phyloP scores from a whole-genome alignment of 2,329 filamentous ascomycete species.

The Fusarium multiceps region DNA sequence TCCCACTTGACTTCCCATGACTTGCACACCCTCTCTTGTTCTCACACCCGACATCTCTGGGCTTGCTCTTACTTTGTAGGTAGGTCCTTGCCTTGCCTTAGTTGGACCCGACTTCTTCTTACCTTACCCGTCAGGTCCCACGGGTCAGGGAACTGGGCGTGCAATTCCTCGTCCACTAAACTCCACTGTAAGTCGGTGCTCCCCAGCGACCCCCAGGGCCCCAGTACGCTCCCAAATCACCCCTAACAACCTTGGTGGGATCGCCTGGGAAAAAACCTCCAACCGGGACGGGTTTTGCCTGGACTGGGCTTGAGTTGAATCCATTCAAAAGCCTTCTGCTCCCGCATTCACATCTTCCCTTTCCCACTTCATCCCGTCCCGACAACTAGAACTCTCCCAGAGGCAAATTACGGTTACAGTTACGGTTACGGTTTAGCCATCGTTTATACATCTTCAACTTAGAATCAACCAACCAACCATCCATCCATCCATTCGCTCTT shows the following conservation, averaged over 20 bases:
- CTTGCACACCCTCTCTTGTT: conserved; percentile 9
- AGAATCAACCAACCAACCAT: conserved; percentile 16
- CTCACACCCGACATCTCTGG: conserved; percentile 5
- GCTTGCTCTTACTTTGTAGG: background rate
- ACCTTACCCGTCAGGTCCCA: conserved; percentile 1
- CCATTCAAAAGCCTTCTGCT: conserved; percentile 57
- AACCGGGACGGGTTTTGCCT: conserved; percentile 36
- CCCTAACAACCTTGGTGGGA: conserved; percentile 51
- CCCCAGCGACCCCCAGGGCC: conserved; percentile 41
- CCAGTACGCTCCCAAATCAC: conserved; percentile 48
- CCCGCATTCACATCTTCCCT: conserved; percentile 50
- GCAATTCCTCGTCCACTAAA: conserved; percentile 25
- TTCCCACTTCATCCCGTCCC: conserved; percentile 47
- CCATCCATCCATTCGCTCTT: conserved; percentile 14
- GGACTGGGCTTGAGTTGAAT: conserved; percentile 39
- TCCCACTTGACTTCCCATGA: background rate
- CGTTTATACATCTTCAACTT: conserved; percentile 26
- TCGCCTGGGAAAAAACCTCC: conserved; percentile 47
- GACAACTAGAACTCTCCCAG: conserved; percentile 33
- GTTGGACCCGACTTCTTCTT: background rate
- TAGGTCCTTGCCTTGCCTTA: background rate
- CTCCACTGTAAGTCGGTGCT: conserved; percentile 41
- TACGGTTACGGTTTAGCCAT: conserved; percentile 33
- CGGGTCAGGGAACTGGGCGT: conserved; percentile 9
- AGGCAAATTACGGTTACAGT: conserved; percentile 16